Evolutionary conservation across 2,329 filamentous ascomycete species (phyloP), one percentile per base, ranked within the genome.

Genomic region (Aspergillus nomiae): DNA sequence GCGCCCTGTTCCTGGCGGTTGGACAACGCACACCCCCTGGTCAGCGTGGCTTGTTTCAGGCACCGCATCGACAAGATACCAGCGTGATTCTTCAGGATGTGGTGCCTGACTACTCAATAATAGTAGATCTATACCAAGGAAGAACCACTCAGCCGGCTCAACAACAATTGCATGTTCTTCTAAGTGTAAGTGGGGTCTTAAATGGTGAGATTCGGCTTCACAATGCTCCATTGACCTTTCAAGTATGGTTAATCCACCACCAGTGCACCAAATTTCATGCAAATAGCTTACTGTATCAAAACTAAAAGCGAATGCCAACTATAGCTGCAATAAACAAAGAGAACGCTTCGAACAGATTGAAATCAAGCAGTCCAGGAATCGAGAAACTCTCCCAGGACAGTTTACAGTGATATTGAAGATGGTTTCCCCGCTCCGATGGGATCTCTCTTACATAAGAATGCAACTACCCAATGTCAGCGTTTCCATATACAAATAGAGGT

Each of bases 271-370:
- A 32, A 28, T 41, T 28, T 21, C 51, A 55, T 38, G 50, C 30
- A 14, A 14, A 41, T 21, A 38, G 51, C n/a, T n/a, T 36, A 55
- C 51, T 55, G 30, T 55, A 38, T 36, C 51, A 55, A 41, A 55
- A 32, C 51, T 36, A 54, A 55, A 51, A 36, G 45, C 14, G n/a
- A 58, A 58, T 58, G 56, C 56, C 56, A 58, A 58, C 28, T 28
- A 46, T 46, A 26, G 36, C 41, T 58, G 56, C 51, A 55, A 38
- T 55, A 55, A n/a, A 60, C 3, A 60, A 56, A 36, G 24, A 60
- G n/a, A 56, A 60, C 59, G 59, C 59, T 60, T 43, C 46, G 57
- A 51, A 59, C 24, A 59, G 24, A 53, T 14, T 55, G 30, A 55
- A 34, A 55, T 55, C 12, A 55, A 21, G 32, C 32, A 55, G 24